A percentile compares a stretch with the other conserved stretches of the same genome.
Evolutionary conservation across 2,329 filamentous ascomycete species (phyloP).

Genomic region (Exophiala bonariae): DNA sequence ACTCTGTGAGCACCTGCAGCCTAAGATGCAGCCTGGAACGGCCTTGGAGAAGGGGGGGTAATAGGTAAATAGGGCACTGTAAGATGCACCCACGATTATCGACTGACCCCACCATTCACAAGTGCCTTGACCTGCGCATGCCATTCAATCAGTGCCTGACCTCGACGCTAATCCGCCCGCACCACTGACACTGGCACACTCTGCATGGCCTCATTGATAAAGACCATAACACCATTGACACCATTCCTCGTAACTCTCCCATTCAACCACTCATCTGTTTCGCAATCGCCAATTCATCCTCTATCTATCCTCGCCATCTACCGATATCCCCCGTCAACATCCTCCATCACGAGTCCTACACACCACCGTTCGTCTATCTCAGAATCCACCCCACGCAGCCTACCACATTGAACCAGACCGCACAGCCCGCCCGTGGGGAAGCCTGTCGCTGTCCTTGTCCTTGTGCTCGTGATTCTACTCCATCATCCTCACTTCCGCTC

Average conservation of each 20-base stretch:
- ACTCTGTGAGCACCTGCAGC: no score
- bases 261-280: neutral
- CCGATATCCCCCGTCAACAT: neutral
- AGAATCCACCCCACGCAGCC: slow-evolving; percentile 1
- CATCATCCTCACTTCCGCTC: no score
- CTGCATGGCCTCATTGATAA: slow-evolving; percentile 17
- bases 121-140: slow-evolving; percentile 4
- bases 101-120: no score
- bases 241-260: neutral
- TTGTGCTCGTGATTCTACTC: neutral
- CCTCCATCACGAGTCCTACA: neutral
- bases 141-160: no score
- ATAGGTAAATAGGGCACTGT: no score
- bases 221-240: slow-evolving; percentile 10
- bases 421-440: slow-evolving; percentile 13
- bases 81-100: no score
- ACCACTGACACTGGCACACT: slow-evolving; percentile 8
- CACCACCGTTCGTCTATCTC: no score
- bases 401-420: neutral
- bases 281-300: neutral
- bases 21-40: no score
- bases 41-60: no score
- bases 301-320: neutral
- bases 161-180: no score
- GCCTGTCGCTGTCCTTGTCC: slow-evolving; percentile 3